phyloP scores from a whole-genome alignment of 1,139 yeast species.

The Sugiyamaella grinbergsii region DNA sequence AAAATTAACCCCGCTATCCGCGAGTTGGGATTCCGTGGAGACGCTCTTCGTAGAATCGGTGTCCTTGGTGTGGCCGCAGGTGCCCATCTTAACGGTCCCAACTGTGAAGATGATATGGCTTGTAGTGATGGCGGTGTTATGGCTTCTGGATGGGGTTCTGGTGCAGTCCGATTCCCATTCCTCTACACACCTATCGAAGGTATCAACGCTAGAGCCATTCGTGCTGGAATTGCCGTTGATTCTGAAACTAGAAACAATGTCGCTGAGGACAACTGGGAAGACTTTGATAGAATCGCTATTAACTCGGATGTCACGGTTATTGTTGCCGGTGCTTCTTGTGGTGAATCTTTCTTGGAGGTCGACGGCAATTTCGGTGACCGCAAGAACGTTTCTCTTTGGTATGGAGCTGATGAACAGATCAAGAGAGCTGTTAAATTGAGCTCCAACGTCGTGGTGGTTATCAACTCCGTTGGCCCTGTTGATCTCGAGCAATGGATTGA shows the following conservation, averaged over 20 bases:
- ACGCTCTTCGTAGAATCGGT: constrained; percentile 53
- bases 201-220: constrained; percentile 31
- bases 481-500: constrained; percentile 62
- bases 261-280: constrained; percentile 43
- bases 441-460: constrained; percentile 57
- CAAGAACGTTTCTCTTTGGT: constrained; percentile 59
- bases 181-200: constrained; percentile 54
- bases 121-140: constrained; percentile 36
- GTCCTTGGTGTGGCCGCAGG: constrained; percentile 43
- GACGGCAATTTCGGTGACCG: constrained; percentile 63
- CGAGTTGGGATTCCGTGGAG: constrained; percentile 32
- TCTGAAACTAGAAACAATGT: constrained; percentile 35
- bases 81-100: constrained; percentile 43
- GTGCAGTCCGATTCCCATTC: constrained; percentile 57
- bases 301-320: constrained; percentile 56
- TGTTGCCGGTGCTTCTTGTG: constrained; percentile 49
- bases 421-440: constrained; percentile 52
- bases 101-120: constrained; percentile 40
- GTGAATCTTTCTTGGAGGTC: constrained; percentile 60
- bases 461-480: constrained; percentile 62
- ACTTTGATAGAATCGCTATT: constrained; percentile 50
- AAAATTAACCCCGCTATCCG: constrained; percentile 42
- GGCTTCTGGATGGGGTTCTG: constrained; percentile 49
- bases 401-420: constrained; percentile 60
- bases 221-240: constrained; percentile 29